A percentile compares a stretch with the other conserved stretches of the same genome.
phyloP scores from a whole-genome alignment of 2,329 filamentous ascomycete species.

The Sporothrix inflata region DNA sequence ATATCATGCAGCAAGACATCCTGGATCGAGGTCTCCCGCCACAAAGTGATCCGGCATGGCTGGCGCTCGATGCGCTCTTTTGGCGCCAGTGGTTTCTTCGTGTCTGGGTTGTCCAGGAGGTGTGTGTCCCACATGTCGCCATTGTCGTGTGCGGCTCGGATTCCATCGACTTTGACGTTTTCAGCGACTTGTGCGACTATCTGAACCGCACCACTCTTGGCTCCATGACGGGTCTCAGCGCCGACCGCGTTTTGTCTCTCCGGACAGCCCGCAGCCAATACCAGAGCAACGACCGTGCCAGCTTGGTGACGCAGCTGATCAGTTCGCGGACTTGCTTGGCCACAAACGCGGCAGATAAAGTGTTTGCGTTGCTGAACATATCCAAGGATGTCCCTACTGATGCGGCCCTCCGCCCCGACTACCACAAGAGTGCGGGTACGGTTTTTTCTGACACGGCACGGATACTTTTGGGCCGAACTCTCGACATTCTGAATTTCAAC shows the following conservation, averaged over 20 bases:
- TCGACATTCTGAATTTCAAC: constrained; percentile 14
- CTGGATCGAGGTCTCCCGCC: neutral
- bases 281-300: neutral
- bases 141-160: neutral
- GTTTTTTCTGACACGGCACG: neutral
- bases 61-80: constrained; percentile 6
- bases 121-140: neutral
- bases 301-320: neutral
- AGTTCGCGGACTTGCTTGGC: neutral
- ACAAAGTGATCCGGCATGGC: neutral
- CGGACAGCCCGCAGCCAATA: neutral
- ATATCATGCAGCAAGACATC: neutral
- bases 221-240: neutral
- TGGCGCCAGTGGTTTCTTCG: constrained; percentile 17
- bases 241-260: constrained; percentile 8
- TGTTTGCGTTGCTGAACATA: constrained; percentile 15
- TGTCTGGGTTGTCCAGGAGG: constrained; percentile 14
- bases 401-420: neutral
- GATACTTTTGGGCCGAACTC: neutral
- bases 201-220: neutral
- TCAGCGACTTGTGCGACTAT: neutral
- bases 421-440: neutral
- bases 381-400: neutral
- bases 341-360: neutral
- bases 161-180: neutral